Evolutionary conservation across 1,139 yeast species (phyloP), one percentile per base, ranked within the genome.

Genomic region (Saccharomyces hybrid): DNA sequence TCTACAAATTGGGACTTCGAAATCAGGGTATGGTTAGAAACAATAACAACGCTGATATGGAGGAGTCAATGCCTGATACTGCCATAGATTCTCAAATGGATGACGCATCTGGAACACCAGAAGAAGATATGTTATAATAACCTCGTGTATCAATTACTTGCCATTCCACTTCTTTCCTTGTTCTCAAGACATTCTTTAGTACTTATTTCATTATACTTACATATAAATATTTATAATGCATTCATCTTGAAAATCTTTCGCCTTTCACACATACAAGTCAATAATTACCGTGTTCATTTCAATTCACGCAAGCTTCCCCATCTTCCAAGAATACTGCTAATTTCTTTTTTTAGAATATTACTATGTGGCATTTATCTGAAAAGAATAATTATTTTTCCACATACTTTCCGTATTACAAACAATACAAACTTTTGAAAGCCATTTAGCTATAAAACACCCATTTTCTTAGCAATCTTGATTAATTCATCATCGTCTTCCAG

Each of bases 21-120:
- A 61, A 61, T 27, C 59, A 61, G 29, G 50, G 56, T 6, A 38
- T 24, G 16, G 38, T 48, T 12, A 41, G 28, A 4, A 41, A 21
- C n/a, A 24, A 38, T 11, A 38, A 38, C 5, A 38, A 38, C n/a
- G 19, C 16, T 8, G 53, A 42, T n/a, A 48, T 56, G 38, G 56
- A 56, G 9, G 62, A 47, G 27, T 48, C 53, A 48, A 55, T 56
- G 19, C 32, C 51, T 46, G 56, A 58, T 49, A 53, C 56, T 38
- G 52, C 54, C 49, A 50, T 50, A 38, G 59, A 57, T 32, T 48
- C 55, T 27, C 60, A 56, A 38, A 58, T 52, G 8, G 66, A 63
- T 50, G 65, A 58, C 48, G 57, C 59, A 9, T 61, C 67, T 2
- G 65, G 59, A 48, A 64, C 69, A 3, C 67, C 68, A 16, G 69